Base-by-base conservation (phyloP, 345 rosid genomes). In the Nasturtium officinale region DNA sequence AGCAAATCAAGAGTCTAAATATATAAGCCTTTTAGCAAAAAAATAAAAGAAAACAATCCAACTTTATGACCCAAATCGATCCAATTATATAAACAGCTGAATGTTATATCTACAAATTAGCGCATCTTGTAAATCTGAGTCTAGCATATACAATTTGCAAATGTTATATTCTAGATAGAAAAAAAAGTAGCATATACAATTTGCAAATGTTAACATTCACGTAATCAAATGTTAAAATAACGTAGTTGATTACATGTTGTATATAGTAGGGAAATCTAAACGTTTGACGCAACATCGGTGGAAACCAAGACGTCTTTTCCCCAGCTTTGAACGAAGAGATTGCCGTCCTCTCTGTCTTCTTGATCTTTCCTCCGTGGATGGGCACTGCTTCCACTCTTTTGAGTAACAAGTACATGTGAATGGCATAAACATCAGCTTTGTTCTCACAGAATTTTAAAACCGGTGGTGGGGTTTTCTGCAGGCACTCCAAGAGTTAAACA, bases 321-420 rank as follows among this genome's bases (percentile, higher is more conserved):
- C 97, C 85, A 0, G 97, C 86, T 79, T 89, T 93, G 37, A 93
- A 90, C 5, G 96, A 87, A 43, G 91, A 78, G 67, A 90, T 90
- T 5, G 98, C 92, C n/a, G 32, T 90, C 77, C 65, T 90, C 98
- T 82, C 98, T 84, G 71, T 90, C 98, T 77, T 89, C 94, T 82
- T 90, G 98, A 82, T 90, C 94, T 67, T 93, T 33, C 96, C 97
- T 75, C 98, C 96, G 75, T 93, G 98, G 67, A 89, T 67, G 16
- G 96, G 88, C 50, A 90, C 98, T 18, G 92, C 98, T 78, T 93
- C 98, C 42, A 93, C 96, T 65, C 97, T 94, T 84, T 93, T 93
- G 59, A 89, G 73, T 26, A 93, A 94, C 35, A 93, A 85, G 77
- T 93, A 93, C 80, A 90, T 94, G 48, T 89, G 96, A 62, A 90